Evolutionary conservation across 1,139 yeast species (phyloP), one percentile per base, ranked within the genome.

Genomic region (Pichia sp.): DNA sequence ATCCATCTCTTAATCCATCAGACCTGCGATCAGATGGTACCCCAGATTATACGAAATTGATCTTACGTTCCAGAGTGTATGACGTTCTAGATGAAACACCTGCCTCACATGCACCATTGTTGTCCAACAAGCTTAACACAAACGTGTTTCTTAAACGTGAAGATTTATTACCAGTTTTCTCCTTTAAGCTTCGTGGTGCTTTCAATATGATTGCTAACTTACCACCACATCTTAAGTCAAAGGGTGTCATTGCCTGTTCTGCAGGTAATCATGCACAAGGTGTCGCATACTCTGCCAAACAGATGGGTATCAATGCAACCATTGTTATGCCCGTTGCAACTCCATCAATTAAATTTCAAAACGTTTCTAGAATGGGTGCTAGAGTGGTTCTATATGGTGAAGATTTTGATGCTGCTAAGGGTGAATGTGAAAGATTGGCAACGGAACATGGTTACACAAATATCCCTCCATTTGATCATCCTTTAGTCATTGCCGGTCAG

Each of bases 181-280:
- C 95, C 27, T 91, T 91, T 72, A 91, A 91, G 63, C 69, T 91
- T 44, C 78, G 99, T 57, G 99, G 99, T 41, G 99, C 98, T 18
- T 86, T 88, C 61, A 91, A 91, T 58, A 87, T 86, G 94, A 82
- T 91, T 53, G 93, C 97, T 27, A 84, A 88, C 51, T 63, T 91
- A 39, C 77, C 84, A 33, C 67, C 74, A 20, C 72, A 75, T 30
- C 70, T 77, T 28, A 78, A 83, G 35, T 62, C 83, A 48, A 74
- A 81, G 42, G 99, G 99, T 46, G 96, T 91, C 37, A 82, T 93
- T 57, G 96, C 98, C 0, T 91, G 97, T 53, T 86, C 96, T 16
- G 99, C 98, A 1, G 99, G 99, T 27, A 91, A 91, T 59, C 99
- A 91, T 53, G 99, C 99, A 3, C 99, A 93, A 59, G 99, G 99